A percentile compares a stretch with the other conserved stretches of the same genome.
Evolutionary conservation across 257 asterid genomes (phyloP).

Genomic region (Nicotiana undulata): DNA sequence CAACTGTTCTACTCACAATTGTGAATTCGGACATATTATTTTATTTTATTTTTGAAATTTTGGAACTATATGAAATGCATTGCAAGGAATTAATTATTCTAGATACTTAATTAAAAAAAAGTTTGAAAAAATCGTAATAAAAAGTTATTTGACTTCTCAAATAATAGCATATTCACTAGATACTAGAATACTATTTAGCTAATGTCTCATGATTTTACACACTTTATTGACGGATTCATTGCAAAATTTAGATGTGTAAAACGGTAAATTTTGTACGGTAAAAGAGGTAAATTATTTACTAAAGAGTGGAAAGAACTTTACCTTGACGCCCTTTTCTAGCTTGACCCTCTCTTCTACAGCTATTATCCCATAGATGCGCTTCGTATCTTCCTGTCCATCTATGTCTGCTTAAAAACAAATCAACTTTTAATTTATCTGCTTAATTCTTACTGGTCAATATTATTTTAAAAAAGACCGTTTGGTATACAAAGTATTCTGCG

Average conservation of each 20-base stretch:
- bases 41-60: too few relatives aligned
- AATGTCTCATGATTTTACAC: background rate
- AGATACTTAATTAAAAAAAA: too few relatives aligned
- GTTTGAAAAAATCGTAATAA: too few relatives aligned
- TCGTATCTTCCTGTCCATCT: slow-evolving; percentile 99
- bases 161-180: too few relatives aligned
- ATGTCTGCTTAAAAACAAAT: slow-evolving; percentile 42
- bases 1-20: too few relatives aligned
- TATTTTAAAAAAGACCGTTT: too few relatives aligned
- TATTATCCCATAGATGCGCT: slow-evolving; percentile 99
- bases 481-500: too few relatives aligned
- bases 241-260: background rate
- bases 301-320: background rate
- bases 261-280: background rate
- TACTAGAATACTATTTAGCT: background rate
- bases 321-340: slow-evolving; percentile 99
- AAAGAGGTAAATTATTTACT: too few relatives aligned
- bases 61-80: too few relatives aligned
- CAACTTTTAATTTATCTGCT: background rate
- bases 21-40: too few relatives aligned
- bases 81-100: too few relatives aligned
- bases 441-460: background rate
- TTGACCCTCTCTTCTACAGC: slow-evolving; percentile 97
- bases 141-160: too few relatives aligned
- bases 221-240: background rate